Evolutionary conservation across 495 filamentous ascomycete species (phyloP).

Genomic region (Hypoxylon crocopeplum): DNA sequence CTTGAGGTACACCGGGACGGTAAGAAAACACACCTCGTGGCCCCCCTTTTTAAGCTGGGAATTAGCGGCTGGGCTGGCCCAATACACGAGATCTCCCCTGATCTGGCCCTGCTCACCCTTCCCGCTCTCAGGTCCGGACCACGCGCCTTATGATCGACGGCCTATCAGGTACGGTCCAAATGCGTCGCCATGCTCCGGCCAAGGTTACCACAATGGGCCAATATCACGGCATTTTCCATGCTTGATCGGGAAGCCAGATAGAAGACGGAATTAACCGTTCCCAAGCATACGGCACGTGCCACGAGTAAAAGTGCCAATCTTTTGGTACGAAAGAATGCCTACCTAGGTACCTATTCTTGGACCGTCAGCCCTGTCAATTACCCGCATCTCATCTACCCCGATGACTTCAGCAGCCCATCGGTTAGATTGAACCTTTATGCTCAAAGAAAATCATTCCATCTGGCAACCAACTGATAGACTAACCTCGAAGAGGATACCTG

Average conservation of each 20-base stretch:
- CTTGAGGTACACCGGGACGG: no score
- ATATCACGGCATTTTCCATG: constrained; percentile 4
- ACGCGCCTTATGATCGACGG: constrained; percentile 31
- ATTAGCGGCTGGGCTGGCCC: constrained; percentile 7
- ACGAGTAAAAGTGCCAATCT: constrained; percentile 11
- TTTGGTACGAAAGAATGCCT: constrained; percentile 4
- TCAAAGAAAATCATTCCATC: no score
- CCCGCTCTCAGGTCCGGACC: constrained; percentile 33
- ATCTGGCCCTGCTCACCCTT: constrained; percentile 30
- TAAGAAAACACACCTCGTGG: no score
- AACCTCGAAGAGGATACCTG: no score
- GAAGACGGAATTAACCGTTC: constrained; percentile 23
- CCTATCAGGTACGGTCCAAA: constrained; percentile 25
- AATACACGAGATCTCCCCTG: constrained; percentile 20
- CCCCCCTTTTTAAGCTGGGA: constrained; percentile 12
- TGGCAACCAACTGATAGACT: no score
- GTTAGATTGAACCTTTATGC: no score
- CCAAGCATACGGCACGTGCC: constrained; percentile 25
- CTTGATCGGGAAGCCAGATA: constrained; percentile 26
- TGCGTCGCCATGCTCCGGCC: constrained; percentile 31
- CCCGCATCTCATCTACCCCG: no score
- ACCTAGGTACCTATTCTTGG: neutral
- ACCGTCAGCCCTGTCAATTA: neutral
- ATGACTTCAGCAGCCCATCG: no score
- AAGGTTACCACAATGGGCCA: constrained; percentile 22